These are phyloP conservation scores for Globisporangium takayamanum DNA, from an alignment of 352 stramenopile genomes.

Conservation along the genomic window DNA sequence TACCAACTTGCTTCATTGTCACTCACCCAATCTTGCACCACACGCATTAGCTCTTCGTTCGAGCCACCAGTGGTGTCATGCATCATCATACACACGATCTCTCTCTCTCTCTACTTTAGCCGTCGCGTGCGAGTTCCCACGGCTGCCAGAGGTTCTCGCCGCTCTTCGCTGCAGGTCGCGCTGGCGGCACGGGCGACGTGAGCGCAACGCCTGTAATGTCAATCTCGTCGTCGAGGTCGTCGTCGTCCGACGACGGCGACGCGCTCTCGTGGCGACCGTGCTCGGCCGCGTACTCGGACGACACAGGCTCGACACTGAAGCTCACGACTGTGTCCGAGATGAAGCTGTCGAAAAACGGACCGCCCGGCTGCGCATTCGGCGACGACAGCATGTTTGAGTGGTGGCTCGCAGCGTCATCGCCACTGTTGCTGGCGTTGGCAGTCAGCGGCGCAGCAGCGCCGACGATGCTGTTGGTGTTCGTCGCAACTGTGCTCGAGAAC, in stretches of 20 bases:
- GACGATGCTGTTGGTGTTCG: neutral
- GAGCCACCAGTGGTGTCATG: neutral
- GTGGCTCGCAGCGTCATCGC: neutral
- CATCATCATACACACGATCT: neutral
- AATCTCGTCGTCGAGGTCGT: slow-evolving; percentile 51
- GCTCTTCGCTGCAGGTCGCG: slow-evolving; percentile 27
- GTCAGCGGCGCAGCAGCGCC: neutral
- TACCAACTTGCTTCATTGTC: too few relatives aligned
- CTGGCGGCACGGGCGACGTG: slow-evolving; percentile 19
- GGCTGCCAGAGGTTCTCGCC: slow-evolving; percentile 63
- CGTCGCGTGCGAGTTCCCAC: slow-evolving; percentile 59
- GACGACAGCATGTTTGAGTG: slow-evolving; percentile 19
- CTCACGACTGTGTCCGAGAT: slow-evolving; percentile 26
- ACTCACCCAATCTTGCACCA: too few relatives aligned
- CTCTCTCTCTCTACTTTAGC: slow-evolving; percentile 10
- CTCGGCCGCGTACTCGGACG: slow-evolving; percentile 19
- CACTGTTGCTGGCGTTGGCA: neutral
- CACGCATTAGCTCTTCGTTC: neutral
- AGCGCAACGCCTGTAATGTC: slow-evolving; percentile 60
- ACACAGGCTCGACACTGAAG: slow-evolving; percentile 26
- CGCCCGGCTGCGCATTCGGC: slow-evolving; percentile 9
- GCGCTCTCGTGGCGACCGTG: slow-evolving; percentile 22
- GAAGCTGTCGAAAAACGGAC: slow-evolving; percentile 32
- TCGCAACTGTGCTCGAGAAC: slow-evolving; percentile 10
- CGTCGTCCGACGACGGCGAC: slow-evolving; percentile 28